Base-by-base conservation (phyloP, 2,329 filamentous ascomycete species). In the Tricladium varicosporioides region DNA sequence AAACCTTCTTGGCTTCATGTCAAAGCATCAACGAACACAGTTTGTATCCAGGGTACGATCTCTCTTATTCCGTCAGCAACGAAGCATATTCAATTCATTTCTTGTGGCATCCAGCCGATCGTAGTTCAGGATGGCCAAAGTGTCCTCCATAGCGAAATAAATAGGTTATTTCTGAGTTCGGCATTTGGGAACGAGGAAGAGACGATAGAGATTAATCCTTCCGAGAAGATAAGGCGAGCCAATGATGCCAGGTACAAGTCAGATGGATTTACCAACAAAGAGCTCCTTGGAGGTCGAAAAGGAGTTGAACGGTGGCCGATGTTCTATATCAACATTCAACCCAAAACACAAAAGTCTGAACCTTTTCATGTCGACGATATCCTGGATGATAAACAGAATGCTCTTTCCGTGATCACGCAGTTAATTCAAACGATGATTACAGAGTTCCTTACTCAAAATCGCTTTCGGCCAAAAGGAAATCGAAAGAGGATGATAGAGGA, bases 221-320 rank as follows among this genome's bases (percentile, higher is more conserved):
- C 65, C 3, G 74, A 77, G 14, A 71, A 69, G 48, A 63, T 72
- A 40, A 66, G 64, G 54, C 70, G 63, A 56, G 67, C 66, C 46
- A 66, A 70, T 50, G 74, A 78, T 60, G 69, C 68, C 53, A 70
- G 72, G 18, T 76, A 72, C 57, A 82, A 79, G 57, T 71, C 66
- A 5, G 76, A 79, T 27, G 75, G 74, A 1, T 81, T 76, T 54
- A 81, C 77, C 1, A 73, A 70, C 32, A 79, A 73, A 60, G 81
- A 85, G 57, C 63, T 81, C 40, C 84, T 78, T 66, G 72, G 71
- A 7, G 64, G 73, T 11, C 79, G 77, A 45, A 93, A 90, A 68
- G 80, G 85, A 0, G 76, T 92, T 9, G 91, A 97, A 66, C 82
- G 84, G 51, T 94, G 91, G 85, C 92, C 93, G 0, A 93, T 93